A percentile compares a stretch with the other conserved stretches of the same genome.
Conservation (phyloP, 2,329 filamentous ascomycete species). For the Cucurbitaria berberidis region DNA sequence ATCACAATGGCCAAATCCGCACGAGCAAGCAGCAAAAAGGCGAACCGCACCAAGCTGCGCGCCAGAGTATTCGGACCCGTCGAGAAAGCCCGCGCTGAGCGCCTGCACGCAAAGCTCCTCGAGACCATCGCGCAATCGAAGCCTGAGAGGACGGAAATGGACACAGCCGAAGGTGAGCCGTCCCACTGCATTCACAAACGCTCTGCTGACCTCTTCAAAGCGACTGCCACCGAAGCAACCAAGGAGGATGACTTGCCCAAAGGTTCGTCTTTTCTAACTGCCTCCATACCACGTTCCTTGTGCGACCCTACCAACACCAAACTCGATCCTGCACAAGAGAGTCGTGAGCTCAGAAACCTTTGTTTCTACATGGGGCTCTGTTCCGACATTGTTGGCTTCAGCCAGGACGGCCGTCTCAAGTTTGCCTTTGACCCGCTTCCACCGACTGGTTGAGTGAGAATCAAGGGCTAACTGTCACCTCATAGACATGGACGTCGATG, state of each 20-base stretch:
- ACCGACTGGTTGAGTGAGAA: conserved; percentile 37
- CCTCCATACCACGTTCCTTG: conserved; percentile 36
- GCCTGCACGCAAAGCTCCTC: conserved; percentile 83
- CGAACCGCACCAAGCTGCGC: conserved; percentile 82
- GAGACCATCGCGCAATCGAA: conserved; percentile 80
- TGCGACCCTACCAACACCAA: conserved; percentile 14
- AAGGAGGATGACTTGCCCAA: conserved; percentile 38
- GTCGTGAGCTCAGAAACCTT: conserved; percentile 38
- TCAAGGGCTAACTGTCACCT: conserved; percentile 42
- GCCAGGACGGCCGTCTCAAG: conserved; percentile 39
- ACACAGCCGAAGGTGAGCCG: conserved; percentile 50
- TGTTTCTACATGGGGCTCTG: conserved; percentile 49
- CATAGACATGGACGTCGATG: conserved; percentile 51
- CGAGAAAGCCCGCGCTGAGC: conserved; percentile 77
- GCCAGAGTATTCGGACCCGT: conserved; percentile 82
- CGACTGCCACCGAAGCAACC: conserved; percentile 22
- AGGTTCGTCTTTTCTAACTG: conserved; percentile 42
- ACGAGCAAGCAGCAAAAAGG: conserved; percentile 78
- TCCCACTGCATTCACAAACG: neutral
- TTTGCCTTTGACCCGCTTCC: conserved; percentile 48
- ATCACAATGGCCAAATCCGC: conserved; percentile 83
- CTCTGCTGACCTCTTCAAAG: conserved; percentile 8
- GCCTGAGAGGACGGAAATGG: conserved; percentile 58
- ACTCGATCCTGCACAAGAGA: conserved; percentile 20
- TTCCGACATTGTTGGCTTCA: conserved; percentile 50